Conservation (phyloP, 2,329 filamentous ascomycete genomes). For the Calonectria pseudoturangicola region DNA sequence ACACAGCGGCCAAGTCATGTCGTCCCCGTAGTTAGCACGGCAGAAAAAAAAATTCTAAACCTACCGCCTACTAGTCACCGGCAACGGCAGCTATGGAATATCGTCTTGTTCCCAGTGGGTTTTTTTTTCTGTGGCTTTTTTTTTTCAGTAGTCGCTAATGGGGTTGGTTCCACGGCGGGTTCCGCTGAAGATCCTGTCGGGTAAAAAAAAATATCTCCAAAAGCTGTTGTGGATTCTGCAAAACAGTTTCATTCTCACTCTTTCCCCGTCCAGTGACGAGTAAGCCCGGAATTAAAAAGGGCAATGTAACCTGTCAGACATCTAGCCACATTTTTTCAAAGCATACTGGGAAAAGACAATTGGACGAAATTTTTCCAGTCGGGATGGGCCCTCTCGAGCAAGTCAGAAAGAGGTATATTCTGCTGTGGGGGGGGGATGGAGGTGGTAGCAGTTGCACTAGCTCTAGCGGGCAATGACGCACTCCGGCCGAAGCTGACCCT, state of each 20-base stretch:
- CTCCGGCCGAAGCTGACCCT: neutral
- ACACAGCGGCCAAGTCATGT: constrained; percentile 9
- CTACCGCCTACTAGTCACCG: constrained; percentile 22
- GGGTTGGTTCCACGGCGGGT: constrained; percentile 26
- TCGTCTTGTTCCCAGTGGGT: constrained; percentile 4
- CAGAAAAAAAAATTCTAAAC: constrained; percentile 25
- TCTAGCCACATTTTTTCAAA: neutral
- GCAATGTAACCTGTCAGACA: neutral
- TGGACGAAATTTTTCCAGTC: neutral
- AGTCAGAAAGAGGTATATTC: constrained; percentile 26
- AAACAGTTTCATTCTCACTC: neutral
- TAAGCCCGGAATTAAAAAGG: neutral
- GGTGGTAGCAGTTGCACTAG: neutral
- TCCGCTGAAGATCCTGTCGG: constrained; percentile 18
- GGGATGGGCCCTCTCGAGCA: neutral
- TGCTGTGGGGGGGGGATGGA: constrained; percentile 3
- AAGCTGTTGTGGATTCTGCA: constrained; percentile 21
- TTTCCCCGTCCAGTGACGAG: neutral
- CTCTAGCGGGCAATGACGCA: constrained; percentile 30
- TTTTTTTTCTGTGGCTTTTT: constrained; percentile 24
- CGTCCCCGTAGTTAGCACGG: constrained; percentile 4
- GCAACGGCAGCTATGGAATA: constrained; percentile 20
- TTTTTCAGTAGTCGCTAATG: constrained; percentile 4
- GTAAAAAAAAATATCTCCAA: constrained; percentile 4
- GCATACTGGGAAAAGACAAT: neutral